phyloP scores from a whole-genome alignment of 306 rosid genomes.

The Prunus mume region DNA sequence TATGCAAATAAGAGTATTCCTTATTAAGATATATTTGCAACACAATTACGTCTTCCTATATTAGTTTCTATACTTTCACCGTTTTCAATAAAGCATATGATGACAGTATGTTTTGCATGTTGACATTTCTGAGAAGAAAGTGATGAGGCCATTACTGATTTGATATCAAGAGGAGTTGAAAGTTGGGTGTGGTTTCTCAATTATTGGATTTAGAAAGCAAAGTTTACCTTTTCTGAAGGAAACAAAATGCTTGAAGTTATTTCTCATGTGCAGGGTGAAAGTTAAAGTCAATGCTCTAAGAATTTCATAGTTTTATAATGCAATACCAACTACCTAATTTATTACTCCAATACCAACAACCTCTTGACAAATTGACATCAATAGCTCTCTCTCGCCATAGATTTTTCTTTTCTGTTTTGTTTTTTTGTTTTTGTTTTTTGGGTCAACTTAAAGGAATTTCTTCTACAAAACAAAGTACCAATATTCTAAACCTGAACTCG shows the following conservation, averaged over 20 bases:
- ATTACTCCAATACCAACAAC: constrained; percentile 2
- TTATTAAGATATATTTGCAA: too few relatives aligned
- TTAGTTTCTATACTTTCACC: too few relatives aligned
- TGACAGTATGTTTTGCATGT: background rate
- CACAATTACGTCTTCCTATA: too few relatives aligned
- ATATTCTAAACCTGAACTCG: too few relatives aligned
- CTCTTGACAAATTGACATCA: background rate
- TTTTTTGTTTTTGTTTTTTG: too few relatives aligned
- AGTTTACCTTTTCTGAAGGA: background rate
- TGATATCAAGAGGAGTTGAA: background rate
- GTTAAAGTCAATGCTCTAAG: background rate
- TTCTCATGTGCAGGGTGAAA: background rate
- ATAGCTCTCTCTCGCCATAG: background rate
- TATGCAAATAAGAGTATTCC: too few relatives aligned
- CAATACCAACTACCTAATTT: constrained; percentile 3
- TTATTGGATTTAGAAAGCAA: background rate
- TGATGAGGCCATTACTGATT: background rate
- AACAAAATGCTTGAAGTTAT: background rate
- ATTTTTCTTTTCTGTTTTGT: background rate
- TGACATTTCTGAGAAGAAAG: background rate
- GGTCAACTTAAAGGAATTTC: too few relatives aligned
- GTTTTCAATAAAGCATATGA: background rate
- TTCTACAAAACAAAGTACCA: too few relatives aligned
- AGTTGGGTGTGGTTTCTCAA: background rate
- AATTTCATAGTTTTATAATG: background rate